These are phyloP conservation scores for Castanea mollissima DNA, from an alignment of 306 rosid species.

Conservation along the genomic window DNA sequence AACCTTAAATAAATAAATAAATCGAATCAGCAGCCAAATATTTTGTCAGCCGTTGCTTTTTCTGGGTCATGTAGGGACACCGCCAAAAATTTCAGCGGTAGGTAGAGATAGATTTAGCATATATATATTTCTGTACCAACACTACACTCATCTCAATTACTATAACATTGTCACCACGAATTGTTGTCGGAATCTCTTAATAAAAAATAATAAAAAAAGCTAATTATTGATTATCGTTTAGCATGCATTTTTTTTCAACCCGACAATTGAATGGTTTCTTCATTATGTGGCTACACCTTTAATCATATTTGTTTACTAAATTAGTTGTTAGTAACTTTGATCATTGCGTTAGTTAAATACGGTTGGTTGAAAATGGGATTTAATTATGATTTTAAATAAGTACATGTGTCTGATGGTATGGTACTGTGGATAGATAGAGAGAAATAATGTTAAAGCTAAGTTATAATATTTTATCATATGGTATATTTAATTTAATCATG, in stretches of 20 bases:
- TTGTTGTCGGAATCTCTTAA: conserved; percentile 43
- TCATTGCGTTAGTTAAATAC: conserved; percentile 50
- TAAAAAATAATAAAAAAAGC: background rate
- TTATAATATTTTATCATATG: background rate
- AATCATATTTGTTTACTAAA: conserved; percentile 41
- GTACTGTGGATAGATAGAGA: conserved; percentile 21
- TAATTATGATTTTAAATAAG: conserved; percentile 32
- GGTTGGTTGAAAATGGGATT: conserved; percentile 16
- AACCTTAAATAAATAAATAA: background rate
- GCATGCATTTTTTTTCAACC: conserved; percentile 28
- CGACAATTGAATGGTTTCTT: conserved; percentile 36
- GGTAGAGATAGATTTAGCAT: conserved; percentile 36
- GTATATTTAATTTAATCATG: no score
- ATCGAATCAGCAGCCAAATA: conserved; percentile 31
- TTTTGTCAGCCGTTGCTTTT: conserved; percentile 21
- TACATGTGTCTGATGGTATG: conserved; percentile 48
- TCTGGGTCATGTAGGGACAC: conserved; percentile 58
- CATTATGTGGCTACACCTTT: conserved; percentile 51
- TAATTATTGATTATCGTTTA: background rate
- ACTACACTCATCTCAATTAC: conserved; percentile 6
- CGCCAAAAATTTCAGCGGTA: conserved; percentile 35
- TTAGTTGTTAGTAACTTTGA: conserved; percentile 40
- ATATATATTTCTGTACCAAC: conserved; percentile 18
- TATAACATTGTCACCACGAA: conserved; percentile 48
- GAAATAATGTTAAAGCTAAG: conserved; percentile 28